These are phyloP conservation scores for Suillus placidus DNA, from an alignment of 768 basidiomycete genomes.

Conservation along the genomic window DNA sequence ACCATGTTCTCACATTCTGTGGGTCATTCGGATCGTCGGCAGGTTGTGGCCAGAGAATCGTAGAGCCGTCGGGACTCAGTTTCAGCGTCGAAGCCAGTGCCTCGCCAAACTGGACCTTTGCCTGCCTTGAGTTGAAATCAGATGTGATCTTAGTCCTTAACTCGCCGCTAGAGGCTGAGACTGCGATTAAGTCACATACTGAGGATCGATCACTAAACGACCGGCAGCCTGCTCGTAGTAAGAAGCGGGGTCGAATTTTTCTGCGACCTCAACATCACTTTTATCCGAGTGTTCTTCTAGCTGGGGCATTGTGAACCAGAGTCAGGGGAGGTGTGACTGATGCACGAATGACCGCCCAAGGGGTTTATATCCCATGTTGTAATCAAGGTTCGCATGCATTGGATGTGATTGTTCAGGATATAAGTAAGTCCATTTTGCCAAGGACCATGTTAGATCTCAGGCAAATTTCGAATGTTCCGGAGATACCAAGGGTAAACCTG, in stretches of 20 bases:
- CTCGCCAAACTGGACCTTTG: constrained; percentile 52
- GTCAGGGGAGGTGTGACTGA: background rate
- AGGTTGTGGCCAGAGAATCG: constrained; percentile 60
- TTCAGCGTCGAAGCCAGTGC: constrained; percentile 47
- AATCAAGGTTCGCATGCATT: background rate
- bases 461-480: background rate
- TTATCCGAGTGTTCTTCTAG: background rate
- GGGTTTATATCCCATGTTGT: background rate
- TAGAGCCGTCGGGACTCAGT: constrained; percentile 45
- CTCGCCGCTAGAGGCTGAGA: background rate
- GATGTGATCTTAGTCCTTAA: background rate
- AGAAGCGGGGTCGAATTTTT: constrained; percentile 35
- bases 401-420: background rate
- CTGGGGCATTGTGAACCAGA: background rate
- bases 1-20: constrained; percentile 47
- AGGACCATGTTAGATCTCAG: background rate
- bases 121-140: constrained; percentile 39
- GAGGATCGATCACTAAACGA: constrained; percentile 63
- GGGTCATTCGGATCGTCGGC: constrained; percentile 53
- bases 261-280: constrained; percentile 1
- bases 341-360: background rate
- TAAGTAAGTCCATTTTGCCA: background rate
- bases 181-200: constrained; percentile 38
- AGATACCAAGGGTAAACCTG: background rate
- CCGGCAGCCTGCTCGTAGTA: constrained; percentile 62